A percentile compares a stretch with the other conserved stretches of the same genome.
Evolutionary conservation across 1,284 basidiomycete genomes (phyloP).

Genomic region (Trametes sp.): DNA sequence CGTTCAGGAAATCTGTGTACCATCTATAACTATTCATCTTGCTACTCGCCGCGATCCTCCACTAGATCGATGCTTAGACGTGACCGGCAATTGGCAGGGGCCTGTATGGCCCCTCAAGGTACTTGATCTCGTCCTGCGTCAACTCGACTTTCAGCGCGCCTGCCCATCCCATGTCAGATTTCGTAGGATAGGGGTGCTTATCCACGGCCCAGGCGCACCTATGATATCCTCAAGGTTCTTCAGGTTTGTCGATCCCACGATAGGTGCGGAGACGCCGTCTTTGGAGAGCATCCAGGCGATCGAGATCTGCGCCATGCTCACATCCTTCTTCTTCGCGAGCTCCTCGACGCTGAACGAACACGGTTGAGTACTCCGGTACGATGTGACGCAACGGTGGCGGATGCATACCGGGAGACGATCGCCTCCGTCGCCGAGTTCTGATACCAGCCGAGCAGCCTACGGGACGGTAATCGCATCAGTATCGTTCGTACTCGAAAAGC

Average conservation of each 20-base stretch:
- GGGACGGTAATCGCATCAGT: background rate
- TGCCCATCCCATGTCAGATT: background rate
- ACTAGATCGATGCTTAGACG: constrained; percentile 9
- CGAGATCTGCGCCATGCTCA: constrained; percentile 49
- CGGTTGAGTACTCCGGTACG: background rate
- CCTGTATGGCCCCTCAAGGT: constrained; percentile 33
- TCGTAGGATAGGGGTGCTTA: background rate
- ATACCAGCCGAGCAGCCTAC: constrained; percentile 11
- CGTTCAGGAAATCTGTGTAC: background rate
- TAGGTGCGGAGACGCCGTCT: constrained; percentile 43
- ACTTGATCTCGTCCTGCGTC: constrained; percentile 33
- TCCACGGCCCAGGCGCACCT: constrained; percentile 29
- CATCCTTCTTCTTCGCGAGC: constrained; percentile 43
- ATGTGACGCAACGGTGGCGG: too few relatives aligned
- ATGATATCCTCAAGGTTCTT: constrained; percentile 45
- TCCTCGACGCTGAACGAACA: constrained; percentile 43
- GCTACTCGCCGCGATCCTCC: background rate
- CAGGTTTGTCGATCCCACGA: constrained; percentile 47
- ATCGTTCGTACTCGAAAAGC: background rate
- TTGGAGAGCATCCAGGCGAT: constrained; percentile 47
- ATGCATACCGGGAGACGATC: constrained; percentile 14
- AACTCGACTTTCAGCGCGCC: constrained; percentile 29
- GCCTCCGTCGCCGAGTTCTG: background rate
- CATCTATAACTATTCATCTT: too few relatives aligned
- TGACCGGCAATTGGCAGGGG: constrained; percentile 34